Conservation (phyloP, 2,329 filamentous ascomycete genomes). For the Albifimbria verrucaria region DNA sequence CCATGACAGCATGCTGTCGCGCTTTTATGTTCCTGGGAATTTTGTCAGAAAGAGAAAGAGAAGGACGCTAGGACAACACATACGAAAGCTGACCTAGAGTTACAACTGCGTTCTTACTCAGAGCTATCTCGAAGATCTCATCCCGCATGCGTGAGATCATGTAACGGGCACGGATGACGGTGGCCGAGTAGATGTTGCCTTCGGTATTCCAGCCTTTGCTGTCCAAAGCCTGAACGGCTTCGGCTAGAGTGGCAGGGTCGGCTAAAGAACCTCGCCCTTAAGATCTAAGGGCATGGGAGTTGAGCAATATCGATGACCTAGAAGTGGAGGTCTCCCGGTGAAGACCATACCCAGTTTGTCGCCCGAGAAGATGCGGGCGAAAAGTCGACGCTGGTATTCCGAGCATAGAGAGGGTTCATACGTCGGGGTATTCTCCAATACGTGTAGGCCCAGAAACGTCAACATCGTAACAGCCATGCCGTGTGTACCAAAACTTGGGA, state of each 20-base stretch:
- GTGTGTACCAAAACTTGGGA: slow-evolving; percentile 29
- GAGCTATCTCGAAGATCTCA: slow-evolving; percentile 25
- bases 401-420: slow-evolving; percentile 30
- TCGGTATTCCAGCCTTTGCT: slow-evolving; percentile 35
- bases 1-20: not conserved
- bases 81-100: not conserved
- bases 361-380: slow-evolving; percentile 26
- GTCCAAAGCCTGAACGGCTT: slow-evolving; percentile 20
- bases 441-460: slow-evolving; percentile 34
- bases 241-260: slow-evolving; percentile 10
- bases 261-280: slow-evolving; percentile 28
- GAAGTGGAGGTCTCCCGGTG: slow-evolving; percentile 37
- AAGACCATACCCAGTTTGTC: slow-evolving; percentile 37
- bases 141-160: slow-evolving; percentile 20
- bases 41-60: not conserved
- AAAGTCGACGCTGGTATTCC: slow-evolving; percentile 28
- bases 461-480: slow-evolving; percentile 32
- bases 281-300: slow-evolving; percentile 38
- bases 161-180: slow-evolving; percentile 20
- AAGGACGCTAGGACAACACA: not conserved
- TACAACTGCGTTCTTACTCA: slow-evolving; percentile 3
- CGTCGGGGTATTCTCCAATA: slow-evolving; percentile 13
- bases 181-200: slow-evolving; percentile 25
- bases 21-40: not conserved
- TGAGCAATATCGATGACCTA: slow-evolving; percentile 31